Conservation (phyloP, 169 alveolate species). For the Plasmodium malariae region DNA sequence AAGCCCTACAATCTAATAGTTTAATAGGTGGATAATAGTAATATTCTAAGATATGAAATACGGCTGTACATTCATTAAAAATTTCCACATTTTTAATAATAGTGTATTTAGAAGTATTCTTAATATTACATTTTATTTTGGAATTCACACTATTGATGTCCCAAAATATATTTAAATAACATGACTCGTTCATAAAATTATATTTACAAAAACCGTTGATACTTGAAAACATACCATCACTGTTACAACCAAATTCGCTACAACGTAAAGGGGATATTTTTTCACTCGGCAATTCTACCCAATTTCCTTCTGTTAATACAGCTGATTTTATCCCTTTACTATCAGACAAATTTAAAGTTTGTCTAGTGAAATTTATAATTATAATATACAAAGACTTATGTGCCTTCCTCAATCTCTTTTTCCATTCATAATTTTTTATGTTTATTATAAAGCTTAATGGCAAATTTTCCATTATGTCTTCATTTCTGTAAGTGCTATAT, state of each 20-base stretch:
- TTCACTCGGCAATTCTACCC: slow-evolving; percentile 90
- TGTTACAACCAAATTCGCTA: slow-evolving; percentile 88
- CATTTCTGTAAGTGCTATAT: slow-evolving; percentile 33
- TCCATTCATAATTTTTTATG: slow-evolving; percentile 83
- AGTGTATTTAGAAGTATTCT: slow-evolving; percentile 81
- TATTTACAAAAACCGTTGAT: slow-evolving; percentile 84
- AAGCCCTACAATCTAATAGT: slow-evolving; percentile 74
- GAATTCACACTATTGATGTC: slow-evolving; percentile 85
- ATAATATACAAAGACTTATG: slow-evolving; percentile 87
- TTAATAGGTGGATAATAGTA: slow-evolving; percentile 79
- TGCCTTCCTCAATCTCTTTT: slow-evolving; percentile 83
- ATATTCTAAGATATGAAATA: slow-evolving; percentile 87
- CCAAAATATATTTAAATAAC: slow-evolving; percentile 83
- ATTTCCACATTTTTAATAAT: slow-evolving; percentile 84
- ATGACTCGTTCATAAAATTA: slow-evolving; percentile 82
- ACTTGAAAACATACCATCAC: slow-evolving; percentile 86
- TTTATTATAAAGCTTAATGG: slow-evolving; percentile 80
- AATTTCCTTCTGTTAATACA: slow-evolving; percentile 82
- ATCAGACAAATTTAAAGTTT: slow-evolving; percentile 76
- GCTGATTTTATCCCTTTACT: slow-evolving; percentile 73
- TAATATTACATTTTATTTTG: slow-evolving; percentile 80
- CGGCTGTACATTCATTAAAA: slow-evolving; percentile 86
- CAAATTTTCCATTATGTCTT: slow-evolving; percentile 57
- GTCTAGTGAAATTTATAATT: slow-evolving; percentile 87
- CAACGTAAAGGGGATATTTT: slow-evolving; percentile 87